phyloP scores from a whole-genome alignment of 352 stramenopile species.

The Pythium insidiosum region DNA sequence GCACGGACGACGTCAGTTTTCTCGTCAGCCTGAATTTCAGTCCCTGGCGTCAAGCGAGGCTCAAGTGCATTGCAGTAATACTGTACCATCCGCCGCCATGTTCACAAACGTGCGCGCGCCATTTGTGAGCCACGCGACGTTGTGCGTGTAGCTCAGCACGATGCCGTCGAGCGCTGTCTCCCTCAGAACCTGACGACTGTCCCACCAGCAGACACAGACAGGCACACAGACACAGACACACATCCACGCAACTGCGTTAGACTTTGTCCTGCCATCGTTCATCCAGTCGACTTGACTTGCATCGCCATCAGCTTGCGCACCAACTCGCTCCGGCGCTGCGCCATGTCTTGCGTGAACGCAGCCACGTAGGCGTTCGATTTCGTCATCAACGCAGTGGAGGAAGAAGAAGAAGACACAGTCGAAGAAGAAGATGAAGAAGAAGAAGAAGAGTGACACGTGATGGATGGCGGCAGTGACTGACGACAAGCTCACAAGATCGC shows the following conservation, averaged over 20 bases:
- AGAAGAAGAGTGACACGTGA: too few relatives aligned
- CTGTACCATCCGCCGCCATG: conserved; percentile 51
- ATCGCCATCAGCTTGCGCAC: conserved; percentile 31
- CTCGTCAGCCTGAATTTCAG: not conserved
- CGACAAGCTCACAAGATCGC: too few relatives aligned
- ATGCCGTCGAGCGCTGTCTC: conserved; percentile 33
- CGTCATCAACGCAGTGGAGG: too few relatives aligned
- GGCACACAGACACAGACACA: not conserved
- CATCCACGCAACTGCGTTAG: not conserved
- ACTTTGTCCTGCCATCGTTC: not conserved
- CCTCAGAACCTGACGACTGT: conserved; percentile 31
- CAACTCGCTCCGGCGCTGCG: conserved; percentile 36
- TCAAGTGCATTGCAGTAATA: too few relatives aligned
- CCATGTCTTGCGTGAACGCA: conserved; percentile 33
- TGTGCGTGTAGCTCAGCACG: conserved; percentile 49
- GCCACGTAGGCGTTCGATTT: too few relatives aligned
- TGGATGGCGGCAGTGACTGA: too few relatives aligned
- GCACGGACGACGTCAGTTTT: not conserved
- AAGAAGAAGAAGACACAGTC: too few relatives aligned
- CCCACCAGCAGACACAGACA: conserved; percentile 1
- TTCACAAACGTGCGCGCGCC: conserved; percentile 58
- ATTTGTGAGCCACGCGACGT: conserved; percentile 63
- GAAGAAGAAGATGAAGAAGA: too few relatives aligned
- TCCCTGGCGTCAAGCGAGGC: too few relatives aligned
- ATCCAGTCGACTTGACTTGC: conserved; percentile 18